Percentiles rank a stretch among this genome's conserved stretches.
Evolutionary conservation across 495 filamentous ascomycete genomes (phyloP).

Genomic region (Cairneyella variabilis): DNA sequence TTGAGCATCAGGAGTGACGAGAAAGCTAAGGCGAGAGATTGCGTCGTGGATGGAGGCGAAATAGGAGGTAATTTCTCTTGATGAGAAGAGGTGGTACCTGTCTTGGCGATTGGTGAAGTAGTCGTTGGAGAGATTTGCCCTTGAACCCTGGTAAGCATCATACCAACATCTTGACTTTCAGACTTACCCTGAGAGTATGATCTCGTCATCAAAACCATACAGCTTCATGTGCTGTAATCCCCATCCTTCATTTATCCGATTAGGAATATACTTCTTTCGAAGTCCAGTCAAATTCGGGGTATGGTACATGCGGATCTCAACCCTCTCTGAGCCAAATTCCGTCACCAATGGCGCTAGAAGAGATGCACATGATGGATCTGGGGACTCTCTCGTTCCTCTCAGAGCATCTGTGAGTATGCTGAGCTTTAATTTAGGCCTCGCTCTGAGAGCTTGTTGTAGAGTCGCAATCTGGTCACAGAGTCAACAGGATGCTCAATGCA

Average conservation of each 20-base stretch:
- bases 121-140: constrained; percentile 86
- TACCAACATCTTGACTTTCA: not conserved
- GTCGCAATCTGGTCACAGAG: constrained; percentile 60
- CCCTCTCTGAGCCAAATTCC: constrained; percentile 80
- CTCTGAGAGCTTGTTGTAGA: constrained; percentile 67
- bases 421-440: constrained; percentile 73
- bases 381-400: constrained; percentile 86
- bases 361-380: constrained; percentile 84
- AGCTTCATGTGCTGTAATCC: constrained; percentile 99
- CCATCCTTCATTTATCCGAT: constrained; percentile 96
- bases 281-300: constrained; percentile 91
- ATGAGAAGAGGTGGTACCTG: constrained; percentile 87
- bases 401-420: constrained; percentile 93
- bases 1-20: constrained; percentile 59
- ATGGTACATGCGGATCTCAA: constrained; percentile 96
- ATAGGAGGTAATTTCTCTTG: constrained; percentile 73
- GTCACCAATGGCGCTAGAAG: constrained; percentile 74
- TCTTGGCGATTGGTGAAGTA: constrained; percentile 98
- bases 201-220: constrained; percentile 92
- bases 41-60: constrained; percentile 73
- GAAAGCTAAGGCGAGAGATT: constrained; percentile 75
- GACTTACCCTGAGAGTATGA: constrained; percentile 83
- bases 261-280: constrained; percentile 77
- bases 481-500: not conserved
- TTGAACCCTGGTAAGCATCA: constrained; percentile 26